Evolutionary conservation across 495 filamentous ascomycete genomes (phyloP), one percentile per base, ranked within the genome.

Genomic region (Collariella sp.): DNA sequence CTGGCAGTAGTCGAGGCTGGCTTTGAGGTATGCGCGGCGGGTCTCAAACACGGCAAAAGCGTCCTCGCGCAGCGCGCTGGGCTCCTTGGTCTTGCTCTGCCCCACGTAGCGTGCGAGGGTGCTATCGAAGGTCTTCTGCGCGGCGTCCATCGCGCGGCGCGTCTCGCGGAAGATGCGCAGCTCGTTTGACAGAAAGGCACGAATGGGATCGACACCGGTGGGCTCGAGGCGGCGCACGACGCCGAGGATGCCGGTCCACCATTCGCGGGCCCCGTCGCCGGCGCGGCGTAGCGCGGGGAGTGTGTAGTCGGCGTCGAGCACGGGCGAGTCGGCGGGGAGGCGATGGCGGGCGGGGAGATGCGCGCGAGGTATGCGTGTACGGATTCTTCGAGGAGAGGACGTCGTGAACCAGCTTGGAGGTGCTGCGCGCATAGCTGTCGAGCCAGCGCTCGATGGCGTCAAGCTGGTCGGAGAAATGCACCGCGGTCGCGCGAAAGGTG

Each of bases 11-110:
- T 98, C 93, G 81, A 97, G 82, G 7, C 88, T 89, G 0, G 90
- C 86, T 69, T 87, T 91, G 20, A 96, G 76, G 63, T 97, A 98
- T 16, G 83, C 82, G 68, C 90, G 91, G 45, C 91, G 82, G 15
- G 90, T 87, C 76, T 97, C 94, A 58, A 95, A 93, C 34, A 98
- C 83, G 67, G 93, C 85, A 62, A 97, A 98, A 0, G 94, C 91
- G 69, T 98, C 93, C 67, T 98, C 93, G 44, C 94, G 76, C 48
- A 98, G 73, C 0, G 88, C 79, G 12, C 89, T 95, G 7, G 90
- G 80, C 66, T 98, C 93, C 70, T 96, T 97, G 3, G 88, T 85
- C 70, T 95, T 98, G 29, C 83, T 85, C 69, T 96, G 91, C 5
- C 76, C 73, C 4, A 86, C 77, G 64, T 94, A 96, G 41, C 90